Percentiles rank a stretch among this genome's conserved stretches.
These are phyloP conservation scores for Chlorella sp. DNA, from an alignment of 139 green algal genomes.

Conservation along the genomic window DNA sequence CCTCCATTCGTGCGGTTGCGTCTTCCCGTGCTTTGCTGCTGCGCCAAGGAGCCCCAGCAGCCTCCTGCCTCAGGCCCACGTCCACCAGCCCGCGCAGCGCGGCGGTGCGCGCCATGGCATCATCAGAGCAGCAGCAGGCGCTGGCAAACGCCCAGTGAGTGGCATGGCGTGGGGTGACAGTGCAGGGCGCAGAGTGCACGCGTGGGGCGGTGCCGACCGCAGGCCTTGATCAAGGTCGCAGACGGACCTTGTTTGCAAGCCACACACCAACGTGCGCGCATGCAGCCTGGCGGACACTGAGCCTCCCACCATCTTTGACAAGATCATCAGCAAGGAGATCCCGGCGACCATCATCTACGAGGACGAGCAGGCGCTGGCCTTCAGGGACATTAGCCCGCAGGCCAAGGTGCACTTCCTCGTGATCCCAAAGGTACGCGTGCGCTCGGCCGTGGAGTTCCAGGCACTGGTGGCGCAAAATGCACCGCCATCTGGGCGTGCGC, in stretches of 20 bases:
- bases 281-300: slow-evolving; percentile 42
- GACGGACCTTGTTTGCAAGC: no score
- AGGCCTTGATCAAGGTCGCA: no score
- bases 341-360: slow-evolving; percentile 91
- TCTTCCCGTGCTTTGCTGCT: no score
- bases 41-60: no score
- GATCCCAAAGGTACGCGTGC: slow-evolving; percentile 73
- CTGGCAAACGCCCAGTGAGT: background rate
- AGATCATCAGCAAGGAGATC: slow-evolving; percentile 86
- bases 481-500: no score
- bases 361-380: slow-evolving; percentile 86
- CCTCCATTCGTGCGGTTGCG: no score
- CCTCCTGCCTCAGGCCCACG: no score
- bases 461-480: no score
- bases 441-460: no score
- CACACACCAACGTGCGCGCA: no score
- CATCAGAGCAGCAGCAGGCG: background rate
- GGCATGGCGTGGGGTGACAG: background rate
- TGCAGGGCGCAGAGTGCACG: background rate
- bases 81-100: no score
- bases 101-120: no score
- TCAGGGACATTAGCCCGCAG: slow-evolving; percentile 86
- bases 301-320: slow-evolving; percentile 91
- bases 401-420: slow-evolving; percentile 86
- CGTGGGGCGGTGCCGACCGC: background rate